Conservation (phyloP, 2,329 filamentous ascomycete genomes). For the Hortaea werneckii region DNA sequence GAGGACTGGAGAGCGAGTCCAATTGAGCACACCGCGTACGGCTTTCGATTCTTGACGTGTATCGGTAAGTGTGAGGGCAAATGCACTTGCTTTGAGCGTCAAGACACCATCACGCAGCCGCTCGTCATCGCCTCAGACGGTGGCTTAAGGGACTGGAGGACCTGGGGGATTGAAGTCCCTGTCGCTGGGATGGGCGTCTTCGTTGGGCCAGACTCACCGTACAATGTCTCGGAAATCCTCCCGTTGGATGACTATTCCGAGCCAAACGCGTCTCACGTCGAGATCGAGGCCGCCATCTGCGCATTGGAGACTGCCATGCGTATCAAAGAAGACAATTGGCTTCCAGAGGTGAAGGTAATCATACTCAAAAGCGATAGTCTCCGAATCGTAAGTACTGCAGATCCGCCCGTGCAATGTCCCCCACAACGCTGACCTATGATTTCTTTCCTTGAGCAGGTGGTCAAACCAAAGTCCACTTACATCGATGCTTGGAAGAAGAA, state of each 20-base stretch:
- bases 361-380: background rate
- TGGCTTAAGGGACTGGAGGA: background rate
- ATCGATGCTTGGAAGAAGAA: background rate
- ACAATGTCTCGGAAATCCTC: background rate
- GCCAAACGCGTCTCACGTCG: background rate
- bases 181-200: background rate
- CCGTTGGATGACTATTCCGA: background rate
- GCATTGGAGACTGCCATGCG: background rate
- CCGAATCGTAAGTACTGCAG: no score
- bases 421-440: no score
- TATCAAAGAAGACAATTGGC: background rate
- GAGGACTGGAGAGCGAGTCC: no score
- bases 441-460: background rate
- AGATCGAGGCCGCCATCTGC: background rate
- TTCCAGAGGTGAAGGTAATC: background rate
- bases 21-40: no score
- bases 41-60: no score
- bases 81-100: background rate
- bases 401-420: no score
- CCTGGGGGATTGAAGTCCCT: no score
- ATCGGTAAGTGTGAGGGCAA: no score
- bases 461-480: background rate
- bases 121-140: constrained; percentile 1
- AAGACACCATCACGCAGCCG: background rate
- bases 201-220: background rate